A percentile compares a stretch with the other conserved stretches of the same genome.
Evolutionary conservation across 345 rosid species (phyloP).

Genomic region (Eutrema japonicum): DNA sequence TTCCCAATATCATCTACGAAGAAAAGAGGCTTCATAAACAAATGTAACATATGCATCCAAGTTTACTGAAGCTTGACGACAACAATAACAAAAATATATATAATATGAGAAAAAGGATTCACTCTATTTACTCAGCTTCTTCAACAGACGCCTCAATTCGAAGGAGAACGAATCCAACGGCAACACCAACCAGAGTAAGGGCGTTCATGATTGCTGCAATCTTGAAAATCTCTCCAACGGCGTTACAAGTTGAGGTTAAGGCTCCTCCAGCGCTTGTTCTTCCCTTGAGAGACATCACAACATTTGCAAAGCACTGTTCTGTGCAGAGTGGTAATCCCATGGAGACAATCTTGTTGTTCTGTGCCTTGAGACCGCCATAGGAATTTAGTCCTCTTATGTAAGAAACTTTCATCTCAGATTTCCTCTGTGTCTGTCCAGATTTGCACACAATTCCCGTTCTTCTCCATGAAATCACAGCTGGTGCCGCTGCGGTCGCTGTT

Average conservation of each 20-base stretch:
- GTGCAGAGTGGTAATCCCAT: slow-evolving; percentile 48
- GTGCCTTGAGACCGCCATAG: slow-evolving; percentile 54
- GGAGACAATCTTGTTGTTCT: slow-evolving; percentile 47
- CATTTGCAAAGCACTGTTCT: slow-evolving; percentile 50
- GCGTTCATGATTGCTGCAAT: slow-evolving; percentile 68
- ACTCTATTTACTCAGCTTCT: slow-evolving; percentile 53
- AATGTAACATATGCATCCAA: slow-evolving; percentile 14
- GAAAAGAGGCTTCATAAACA: slow-evolving; percentile 16
- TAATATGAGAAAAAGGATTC: slow-evolving; percentile 10
- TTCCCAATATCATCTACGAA: neutral
- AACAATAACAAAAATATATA: slow-evolving; percentile 16
- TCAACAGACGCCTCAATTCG: slow-evolving; percentile 61
- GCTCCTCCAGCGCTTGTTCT: slow-evolving; percentile 48
- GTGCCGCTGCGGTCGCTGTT: slow-evolving; percentile 49
- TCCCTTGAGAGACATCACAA: slow-evolving; percentile 47
- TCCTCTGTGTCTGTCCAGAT: slow-evolving; percentile 35
- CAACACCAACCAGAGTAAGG: slow-evolving; percentile 61
- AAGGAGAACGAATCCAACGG: slow-evolving; percentile 66
- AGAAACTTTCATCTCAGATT: slow-evolving; percentile 38
- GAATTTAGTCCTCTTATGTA: slow-evolving; percentile 49
- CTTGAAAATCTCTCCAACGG: slow-evolving; percentile 55
- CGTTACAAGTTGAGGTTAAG: slow-evolving; percentile 52
- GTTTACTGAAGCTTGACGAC: slow-evolving; percentile 21
- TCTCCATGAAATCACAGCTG: slow-evolving; percentile 44
- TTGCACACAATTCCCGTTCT: slow-evolving; percentile 23